phyloP scores from a whole-genome alignment of 1,139 yeast genomes.

The Pichia sp. region DNA sequence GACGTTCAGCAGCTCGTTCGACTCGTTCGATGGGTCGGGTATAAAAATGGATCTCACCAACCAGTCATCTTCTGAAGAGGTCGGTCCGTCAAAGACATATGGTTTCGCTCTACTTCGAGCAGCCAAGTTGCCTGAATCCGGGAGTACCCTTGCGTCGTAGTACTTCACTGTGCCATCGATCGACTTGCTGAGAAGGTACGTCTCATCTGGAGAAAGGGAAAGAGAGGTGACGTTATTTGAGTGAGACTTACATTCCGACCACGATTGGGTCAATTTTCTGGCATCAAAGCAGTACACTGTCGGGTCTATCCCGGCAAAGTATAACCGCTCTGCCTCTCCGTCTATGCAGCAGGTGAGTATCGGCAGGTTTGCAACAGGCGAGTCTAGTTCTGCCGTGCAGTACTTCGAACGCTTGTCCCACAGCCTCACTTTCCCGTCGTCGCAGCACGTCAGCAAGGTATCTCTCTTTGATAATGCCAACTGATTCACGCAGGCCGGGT shows the following conservation, averaged over 20 bases:
- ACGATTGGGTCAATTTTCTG: slow-evolving; percentile 40
- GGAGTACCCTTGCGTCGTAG: slow-evolving; percentile 44
- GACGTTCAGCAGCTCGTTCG: slow-evolving; percentile 21
- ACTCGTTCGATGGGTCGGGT: slow-evolving; percentile 13
- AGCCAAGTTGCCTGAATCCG: slow-evolving; percentile 24
- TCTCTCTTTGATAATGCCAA: slow-evolving; percentile 33
- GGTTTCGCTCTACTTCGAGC: slow-evolving; percentile 39
- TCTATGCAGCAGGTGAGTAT: slow-evolving; percentile 45
- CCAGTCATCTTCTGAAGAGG: slow-evolving; percentile 50
- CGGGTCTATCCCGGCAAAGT: slow-evolving; percentile 66
- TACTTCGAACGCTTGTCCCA: slow-evolving; percentile 64
- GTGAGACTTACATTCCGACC: slow-evolving; percentile 42
- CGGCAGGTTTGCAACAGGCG: slow-evolving; percentile 35
- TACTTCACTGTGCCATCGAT: slow-evolving; percentile 55
- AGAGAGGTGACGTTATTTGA: slow-evolving; percentile 50
- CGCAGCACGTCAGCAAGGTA: slow-evolving; percentile 43
- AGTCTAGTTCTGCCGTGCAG: slow-evolving; percentile 30
- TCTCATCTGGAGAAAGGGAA: slow-evolving; percentile 46
- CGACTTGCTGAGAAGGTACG: slow-evolving; percentile 50
- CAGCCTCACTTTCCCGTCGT: slow-evolving; percentile 53
- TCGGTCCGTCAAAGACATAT: slow-evolving; percentile 54
- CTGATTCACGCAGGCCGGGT: slow-evolving; percentile 54
- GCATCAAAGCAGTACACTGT: slow-evolving; percentile 54
- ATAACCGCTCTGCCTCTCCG: slow-evolving; percentile 41
- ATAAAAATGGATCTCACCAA: slow-evolving; percentile 46